These are phyloP conservation scores for Fraxinus anomala DNA, from an alignment of 257 asterid species.

Conservation along the genomic window DNA sequence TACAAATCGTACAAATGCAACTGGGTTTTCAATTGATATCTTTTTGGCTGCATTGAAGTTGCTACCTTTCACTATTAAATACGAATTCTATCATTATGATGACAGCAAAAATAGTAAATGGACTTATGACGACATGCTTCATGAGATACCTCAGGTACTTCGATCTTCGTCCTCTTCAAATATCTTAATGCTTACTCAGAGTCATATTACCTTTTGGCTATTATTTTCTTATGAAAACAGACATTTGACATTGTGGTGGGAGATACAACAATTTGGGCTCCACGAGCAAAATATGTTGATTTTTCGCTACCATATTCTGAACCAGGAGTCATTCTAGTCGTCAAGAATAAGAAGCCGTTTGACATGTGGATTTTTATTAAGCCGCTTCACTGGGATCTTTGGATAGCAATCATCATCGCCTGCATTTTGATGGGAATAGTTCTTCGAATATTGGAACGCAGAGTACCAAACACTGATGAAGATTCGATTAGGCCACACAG, in stretches of 20 bases:
- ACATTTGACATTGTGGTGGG: conserved; percentile 55
- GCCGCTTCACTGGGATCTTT: conserved; percentile 55
- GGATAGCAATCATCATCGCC: conserved; percentile 39
- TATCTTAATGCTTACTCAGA: not conserved
- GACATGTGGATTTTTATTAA: conserved; percentile 53
- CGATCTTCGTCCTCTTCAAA: not conserved
- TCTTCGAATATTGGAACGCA: conserved; percentile 42
- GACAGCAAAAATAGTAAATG: not conserved
- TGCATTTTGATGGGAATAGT: conserved; percentile 34
- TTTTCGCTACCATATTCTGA: conserved; percentile 63
- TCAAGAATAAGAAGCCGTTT: conserved; percentile 39
- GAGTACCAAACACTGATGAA: not conserved
- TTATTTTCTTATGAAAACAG: conserved; percentile 17
- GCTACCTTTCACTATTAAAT: conserved; percentile 35
- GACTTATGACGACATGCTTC: conserved; percentile 39
- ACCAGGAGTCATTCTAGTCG: conserved; percentile 52
- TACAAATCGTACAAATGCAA: conserved; percentile 16
- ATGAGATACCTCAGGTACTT: conserved; percentile 41
- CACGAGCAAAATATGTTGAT: conserved; percentile 44
- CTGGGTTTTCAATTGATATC: conserved; percentile 62
- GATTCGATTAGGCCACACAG: conserved; percentile 24
- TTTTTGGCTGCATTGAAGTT: conserved; percentile 37
- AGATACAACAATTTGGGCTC: conserved; percentile 58
- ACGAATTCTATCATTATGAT: not conserved
- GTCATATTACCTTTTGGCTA: not conserved